These are phyloP conservation scores for Ogataea pini DNA, from an alignment of 805 yeast genomes.

Conservation along the genomic window DNA sequence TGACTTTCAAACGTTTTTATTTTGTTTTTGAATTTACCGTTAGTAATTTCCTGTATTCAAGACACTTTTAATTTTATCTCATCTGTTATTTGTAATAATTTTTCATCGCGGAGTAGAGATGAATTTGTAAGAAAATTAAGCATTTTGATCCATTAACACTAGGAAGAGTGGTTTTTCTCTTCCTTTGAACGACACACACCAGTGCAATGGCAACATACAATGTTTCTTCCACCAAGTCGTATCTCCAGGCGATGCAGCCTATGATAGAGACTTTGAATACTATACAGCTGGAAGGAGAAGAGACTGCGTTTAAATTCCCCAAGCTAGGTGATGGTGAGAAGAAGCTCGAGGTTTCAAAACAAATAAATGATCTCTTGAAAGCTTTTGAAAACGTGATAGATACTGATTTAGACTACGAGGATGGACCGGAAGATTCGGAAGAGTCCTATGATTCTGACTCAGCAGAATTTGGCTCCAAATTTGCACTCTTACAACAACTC, in stretches of 20 bases:
- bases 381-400: constrained; percentile 31
- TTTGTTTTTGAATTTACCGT: constrained; percentile 2
- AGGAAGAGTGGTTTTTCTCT: no score
- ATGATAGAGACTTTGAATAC: constrained; percentile 53
- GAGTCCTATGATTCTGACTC: constrained; percentile 9
- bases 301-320: constrained; percentile 27
- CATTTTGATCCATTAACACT: no score
- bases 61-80: not conserved
- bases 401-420: constrained; percentile 22
- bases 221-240: constrained; percentile 69
- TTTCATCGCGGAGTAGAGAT: constrained; percentile 3
- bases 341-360: constrained; percentile 29
- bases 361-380: constrained; percentile 29
- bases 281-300: constrained; percentile 32
- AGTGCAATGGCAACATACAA: constrained; percentile 52
- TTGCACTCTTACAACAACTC: constrained; percentile 22
- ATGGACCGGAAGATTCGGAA: constrained; percentile 2
- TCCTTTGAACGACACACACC: no score
- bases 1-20: not conserved
- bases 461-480: constrained; percentile 2
- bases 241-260: constrained; percentile 75
- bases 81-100: not conserved
- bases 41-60: constrained; percentile 3
- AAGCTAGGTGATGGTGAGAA: constrained; percentile 35
- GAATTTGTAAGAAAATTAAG: not conserved